Evolutionary conservation across 2,329 filamentous ascomycete genomes (phyloP).

Genomic region (Pseudogymnoascus sp.): DNA sequence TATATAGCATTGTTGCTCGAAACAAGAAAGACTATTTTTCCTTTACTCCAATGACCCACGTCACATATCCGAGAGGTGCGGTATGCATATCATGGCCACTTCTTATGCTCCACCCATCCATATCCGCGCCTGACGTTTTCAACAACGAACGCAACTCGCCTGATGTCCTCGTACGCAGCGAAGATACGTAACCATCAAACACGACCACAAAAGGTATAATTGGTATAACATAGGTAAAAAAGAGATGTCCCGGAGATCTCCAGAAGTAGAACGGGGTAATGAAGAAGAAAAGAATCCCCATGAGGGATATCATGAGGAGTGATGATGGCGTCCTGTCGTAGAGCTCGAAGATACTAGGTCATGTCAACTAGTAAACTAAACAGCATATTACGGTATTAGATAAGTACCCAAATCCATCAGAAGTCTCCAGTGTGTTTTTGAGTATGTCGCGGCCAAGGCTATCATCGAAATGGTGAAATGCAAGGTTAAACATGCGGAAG

Average conservation of each 20-base stretch:
- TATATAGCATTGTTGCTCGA: not conserved
- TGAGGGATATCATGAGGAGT: conserved; percentile 42
- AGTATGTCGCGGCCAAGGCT: conserved; percentile 51
- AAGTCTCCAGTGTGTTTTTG: conserved; percentile 53
- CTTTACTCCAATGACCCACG: conserved; percentile 35
- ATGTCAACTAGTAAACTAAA: not conserved
- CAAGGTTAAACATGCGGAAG: conserved; percentile 63
- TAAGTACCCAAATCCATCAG: conserved; percentile 51
- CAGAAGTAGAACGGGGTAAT: conserved; percentile 42
- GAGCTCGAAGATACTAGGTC: conserved; percentile 57
- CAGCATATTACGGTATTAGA: not conserved
- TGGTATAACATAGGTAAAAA: conserved; percentile 60
- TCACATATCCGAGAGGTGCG: conserved; percentile 39
- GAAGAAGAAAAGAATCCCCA: conserved; percentile 44
- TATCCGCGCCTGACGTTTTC: conserved; percentile 38
- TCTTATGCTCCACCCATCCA: conserved; percentile 34
- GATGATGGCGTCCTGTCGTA: conserved; percentile 53
- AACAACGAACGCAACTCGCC: conserved; percentile 55
- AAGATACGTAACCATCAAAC: conserved; percentile 62
- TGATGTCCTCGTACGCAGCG: conserved; percentile 56
- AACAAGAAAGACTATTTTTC: not conserved
- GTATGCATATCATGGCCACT: conserved; percentile 35
- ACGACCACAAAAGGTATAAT: conserved; percentile 58
- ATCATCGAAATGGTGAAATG: conserved; percentile 72
- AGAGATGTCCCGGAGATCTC: conserved; percentile 34